Conservation (phyloP, 768 basidiomycete species). For the Xanthoconium stramineum region DNA sequence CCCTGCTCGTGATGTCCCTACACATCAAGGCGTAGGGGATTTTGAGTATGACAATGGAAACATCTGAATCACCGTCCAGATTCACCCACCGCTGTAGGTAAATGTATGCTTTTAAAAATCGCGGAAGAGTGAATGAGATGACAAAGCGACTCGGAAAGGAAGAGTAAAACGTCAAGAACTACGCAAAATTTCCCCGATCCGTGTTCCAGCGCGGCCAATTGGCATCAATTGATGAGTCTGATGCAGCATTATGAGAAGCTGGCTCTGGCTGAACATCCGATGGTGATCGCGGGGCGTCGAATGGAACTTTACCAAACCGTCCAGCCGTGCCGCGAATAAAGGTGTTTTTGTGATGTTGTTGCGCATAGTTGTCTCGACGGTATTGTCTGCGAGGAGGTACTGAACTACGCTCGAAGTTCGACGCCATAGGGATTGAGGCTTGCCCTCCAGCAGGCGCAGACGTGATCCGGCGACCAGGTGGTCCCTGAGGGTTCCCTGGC, state of each 20-base stretch:
- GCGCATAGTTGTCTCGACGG: slow-evolving; percentile 29
- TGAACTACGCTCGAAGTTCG: slow-evolving; percentile 22
- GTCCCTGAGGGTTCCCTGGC: slow-evolving; percentile 12
- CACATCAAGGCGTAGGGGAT: background rate
- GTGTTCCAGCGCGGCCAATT: slow-evolving; percentile 20
- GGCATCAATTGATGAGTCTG: slow-evolving; percentile 13
- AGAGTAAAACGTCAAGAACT: background rate
- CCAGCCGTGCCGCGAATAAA: slow-evolving; percentile 18
- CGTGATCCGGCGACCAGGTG: slow-evolving; percentile 14
- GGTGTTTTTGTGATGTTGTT: slow-evolving; percentile 29
- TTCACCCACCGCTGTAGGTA: background rate
- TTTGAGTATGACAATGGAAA: background rate
- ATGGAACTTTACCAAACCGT: slow-evolving; percentile 18
- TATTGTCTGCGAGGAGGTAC: slow-evolving; percentile 31
- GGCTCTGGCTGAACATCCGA: slow-evolving; percentile 11
- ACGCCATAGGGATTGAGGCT: slow-evolving; percentile 5
- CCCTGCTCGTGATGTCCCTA: background rate
- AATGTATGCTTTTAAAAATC: background rate
- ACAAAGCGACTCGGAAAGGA: slow-evolving; percentile 18
- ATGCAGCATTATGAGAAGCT: slow-evolving; percentile 5
- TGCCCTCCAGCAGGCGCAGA: slow-evolving; percentile 17
- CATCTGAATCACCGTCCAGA: background rate
- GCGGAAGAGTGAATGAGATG: background rate
- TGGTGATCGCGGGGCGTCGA: slow-evolving; percentile 19
- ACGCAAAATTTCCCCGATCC: slow-evolving; percentile 9